Evolutionary conservation across 2,329 filamentous ascomycete genomes (phyloP), one percentile per base, ranked within the genome.

Genomic region (Aspergillus melleus): DNA sequence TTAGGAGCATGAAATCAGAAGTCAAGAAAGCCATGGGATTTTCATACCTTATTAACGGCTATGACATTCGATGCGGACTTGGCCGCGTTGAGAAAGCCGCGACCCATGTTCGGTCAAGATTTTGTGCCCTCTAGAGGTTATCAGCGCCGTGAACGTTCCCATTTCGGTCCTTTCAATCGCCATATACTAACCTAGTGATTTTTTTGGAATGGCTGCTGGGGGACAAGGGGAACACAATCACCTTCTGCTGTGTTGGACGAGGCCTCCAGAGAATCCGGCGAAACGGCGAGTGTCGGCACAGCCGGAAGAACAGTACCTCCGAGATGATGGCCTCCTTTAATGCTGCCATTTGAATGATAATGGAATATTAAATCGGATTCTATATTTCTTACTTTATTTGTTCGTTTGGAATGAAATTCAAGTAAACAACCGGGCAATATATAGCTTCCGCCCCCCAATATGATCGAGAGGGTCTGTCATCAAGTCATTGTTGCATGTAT

Each of bases 41-140:
- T 44, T 44, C 64, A 36, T 69, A 79, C 76, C 74, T 78, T 68
- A 53, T 69, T 62, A 53, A 79, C 65, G 22, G 76, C 67, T 59
- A 79, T 62, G 39, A 68, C 76, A 60, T 72, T 71, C 47, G 72
- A 72, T 54, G 75, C 75, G 62, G 74, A 68, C 64, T 75, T 73
- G 56, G 74, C 76, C 64, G 74, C 75, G 64, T 76, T 76, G 60
- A 76, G 59, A 60, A 73, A 60, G 68, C 70, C 70, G 64, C 72
- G 73, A 66, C 72, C 66, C 75, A 76, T 75, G 58, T 60, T 73
- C 67, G 49, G 44, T 39, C 56, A 62, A 68, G 65, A 67, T 65
- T 67, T 66, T 69, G 68, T 66, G 59, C 46, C 46, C 22, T 49
- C 22, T 8, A 16, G 16, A 30, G 26, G 29, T 58, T 58, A 56